phyloP scores from a whole-genome alignment of 768 basidiomycete genomes.

The Russula foetens region DNA sequence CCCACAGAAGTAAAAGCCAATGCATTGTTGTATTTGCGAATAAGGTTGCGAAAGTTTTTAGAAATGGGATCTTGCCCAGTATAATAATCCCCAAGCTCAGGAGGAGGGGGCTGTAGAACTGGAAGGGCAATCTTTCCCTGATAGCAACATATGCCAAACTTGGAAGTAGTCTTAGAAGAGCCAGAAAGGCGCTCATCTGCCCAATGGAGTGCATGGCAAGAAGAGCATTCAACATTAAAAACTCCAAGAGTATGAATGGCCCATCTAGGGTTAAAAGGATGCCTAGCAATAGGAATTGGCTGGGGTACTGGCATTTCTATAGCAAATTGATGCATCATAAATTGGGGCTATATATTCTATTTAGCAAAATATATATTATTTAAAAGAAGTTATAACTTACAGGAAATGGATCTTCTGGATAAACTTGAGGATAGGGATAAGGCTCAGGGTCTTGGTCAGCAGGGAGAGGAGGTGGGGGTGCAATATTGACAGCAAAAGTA shows the following conservation, averaged over 20 bases:
- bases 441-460: no score
- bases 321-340: no score
- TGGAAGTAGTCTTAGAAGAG: background rate
- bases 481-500: background rate
- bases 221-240: background rate
- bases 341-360: no score
- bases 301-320: background rate
- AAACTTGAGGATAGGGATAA: background rate
- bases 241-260: background rate
- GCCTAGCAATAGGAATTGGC: background rate
- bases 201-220: conserved; percentile 1
- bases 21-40: no score
- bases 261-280: background rate
- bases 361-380: background rate
- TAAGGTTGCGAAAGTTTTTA: conserved; percentile 28
- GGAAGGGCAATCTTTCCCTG: background rate
- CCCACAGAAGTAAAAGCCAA: conserved; percentile 31
- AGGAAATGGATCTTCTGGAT: no score
- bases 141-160: background rate
- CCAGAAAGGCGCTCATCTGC: background rate
- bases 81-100: background rate
- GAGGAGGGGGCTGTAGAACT: background rate
- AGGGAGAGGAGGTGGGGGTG: background rate
- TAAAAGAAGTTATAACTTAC: no score
- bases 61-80: conserved; percentile 24